phyloP scores from a whole-genome alignment of 2,329 filamentous ascomycete species.

The Botrytis aclada region DNA sequence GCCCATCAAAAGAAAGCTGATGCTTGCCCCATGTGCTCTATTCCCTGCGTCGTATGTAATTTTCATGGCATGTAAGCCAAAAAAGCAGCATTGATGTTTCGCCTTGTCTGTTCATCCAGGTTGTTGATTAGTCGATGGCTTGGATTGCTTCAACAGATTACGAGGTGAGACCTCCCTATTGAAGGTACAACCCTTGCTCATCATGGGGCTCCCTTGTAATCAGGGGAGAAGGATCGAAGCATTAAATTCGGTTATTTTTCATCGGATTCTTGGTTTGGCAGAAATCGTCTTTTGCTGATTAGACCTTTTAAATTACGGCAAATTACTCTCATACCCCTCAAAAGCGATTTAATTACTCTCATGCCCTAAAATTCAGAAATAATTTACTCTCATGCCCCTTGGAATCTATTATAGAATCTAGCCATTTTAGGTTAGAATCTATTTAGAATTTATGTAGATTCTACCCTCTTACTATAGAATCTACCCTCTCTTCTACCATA shows the following conservation, averaged over 20 bases:
- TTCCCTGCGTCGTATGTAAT: constrained; percentile 6
- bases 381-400: too few relatives aligned
- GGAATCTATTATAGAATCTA: too few relatives aligned
- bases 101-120: constrained; percentile 2
- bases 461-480: too few relatives aligned
- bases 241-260: constrained; percentile 7
- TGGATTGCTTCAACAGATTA: constrained; percentile 7
- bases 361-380: too few relatives aligned
- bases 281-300: constrained; percentile 5
- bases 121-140: neutral
- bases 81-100: constrained; percentile 14
- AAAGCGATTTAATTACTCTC: too few relatives aligned
- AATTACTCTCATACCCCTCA: too few relatives aligned
- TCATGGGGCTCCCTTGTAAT: neutral
- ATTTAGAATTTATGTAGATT: too few relatives aligned
- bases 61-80: constrained; percentile 12
- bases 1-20: constrained; percentile 14
- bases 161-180: neutral
- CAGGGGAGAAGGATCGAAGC: neutral
- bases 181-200: neutral
- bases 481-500: too few relatives aligned
- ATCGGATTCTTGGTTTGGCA: constrained; percentile 15
- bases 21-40: constrained; percentile 16
- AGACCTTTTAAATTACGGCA: neutral
- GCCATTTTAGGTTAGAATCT: too few relatives aligned